Evolutionary conservation across 148 eudicot genomes (phyloP).

Genomic region (Rhododendron ferrugineum): DNA sequence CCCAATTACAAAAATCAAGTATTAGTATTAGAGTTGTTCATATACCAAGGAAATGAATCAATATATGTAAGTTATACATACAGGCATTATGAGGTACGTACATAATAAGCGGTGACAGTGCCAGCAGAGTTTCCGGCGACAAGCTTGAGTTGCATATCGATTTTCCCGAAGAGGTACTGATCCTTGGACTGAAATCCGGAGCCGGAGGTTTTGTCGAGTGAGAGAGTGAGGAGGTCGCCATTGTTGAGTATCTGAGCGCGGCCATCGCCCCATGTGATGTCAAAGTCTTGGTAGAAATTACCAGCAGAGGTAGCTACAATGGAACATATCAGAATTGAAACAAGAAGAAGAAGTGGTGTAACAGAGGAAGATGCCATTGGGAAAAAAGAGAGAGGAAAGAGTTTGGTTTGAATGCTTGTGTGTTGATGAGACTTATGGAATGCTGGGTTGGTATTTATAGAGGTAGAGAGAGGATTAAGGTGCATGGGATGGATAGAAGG

Average conservation of each 20-base stretch:
- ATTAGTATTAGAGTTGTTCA: not conserved
- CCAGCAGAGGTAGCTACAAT: not conserved
- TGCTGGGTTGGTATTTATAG: not conserved
- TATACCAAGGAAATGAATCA: not conserved
- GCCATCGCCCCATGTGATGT: slow-evolving; percentile 38
- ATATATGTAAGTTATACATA: not conserved
- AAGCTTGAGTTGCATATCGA: slow-evolving; percentile 34
- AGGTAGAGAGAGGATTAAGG: not conserved
- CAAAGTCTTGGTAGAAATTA: slow-evolving; percentile 20
- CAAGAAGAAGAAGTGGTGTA: not conserved
- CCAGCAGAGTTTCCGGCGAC: slow-evolving; percentile 38
- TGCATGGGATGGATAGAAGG: not conserved
- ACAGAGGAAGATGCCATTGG: slow-evolving; percentile 15
- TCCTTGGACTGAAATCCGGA: slow-evolving; percentile 29
- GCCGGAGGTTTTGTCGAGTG: slow-evolving; percentile 27
- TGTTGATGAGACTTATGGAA: not conserved
- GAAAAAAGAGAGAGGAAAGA: not conserved
- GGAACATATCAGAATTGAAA: not conserved
- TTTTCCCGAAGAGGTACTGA: slow-evolving; percentile 27
- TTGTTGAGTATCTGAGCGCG: slow-evolving; percentile 26
- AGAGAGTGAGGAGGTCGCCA: slow-evolving; percentile 24
- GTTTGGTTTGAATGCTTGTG: not conserved
- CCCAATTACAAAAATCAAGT: no score
- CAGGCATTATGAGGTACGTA: not conserved
- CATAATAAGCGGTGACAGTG: slow-evolving; percentile 37